Evolutionary conservation across 75 land plant species (phyloP).

Genomic region (Selaginella tamariscina): DNA sequence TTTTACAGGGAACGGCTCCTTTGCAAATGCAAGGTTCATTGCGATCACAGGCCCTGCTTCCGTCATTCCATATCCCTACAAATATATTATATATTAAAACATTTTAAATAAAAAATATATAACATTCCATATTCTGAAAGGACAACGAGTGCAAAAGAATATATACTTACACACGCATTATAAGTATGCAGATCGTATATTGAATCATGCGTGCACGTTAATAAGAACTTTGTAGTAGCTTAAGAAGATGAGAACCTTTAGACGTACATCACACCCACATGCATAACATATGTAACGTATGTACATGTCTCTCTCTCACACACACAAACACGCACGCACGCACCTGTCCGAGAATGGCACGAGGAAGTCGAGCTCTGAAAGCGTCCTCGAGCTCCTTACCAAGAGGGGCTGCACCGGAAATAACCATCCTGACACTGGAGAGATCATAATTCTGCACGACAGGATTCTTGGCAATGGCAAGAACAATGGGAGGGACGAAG

Average conservation of each 20-base stretch:
- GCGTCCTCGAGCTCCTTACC: constrained; percentile 68
- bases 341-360: constrained; percentile 69
- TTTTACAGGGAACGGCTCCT: constrained; percentile 33
- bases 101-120: too few relatives aligned
- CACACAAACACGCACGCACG: too few relatives aligned
- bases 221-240: too few relatives aligned
- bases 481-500: constrained; percentile 62
- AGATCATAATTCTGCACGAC: constrained; percentile 35
- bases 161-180: too few relatives aligned
- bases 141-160: too few relatives aligned
- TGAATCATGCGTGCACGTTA: too few relatives aligned
- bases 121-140: too few relatives aligned
- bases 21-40: constrained; percentile 32
- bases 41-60: constrained; percentile 12
- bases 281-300: neutral
- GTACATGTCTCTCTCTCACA: neutral
- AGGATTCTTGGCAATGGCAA: constrained; percentile 53
- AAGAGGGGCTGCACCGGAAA: constrained; percentile 75
- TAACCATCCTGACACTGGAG: constrained; percentile 43
- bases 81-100: too few relatives aligned
- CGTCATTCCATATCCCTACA: constrained; percentile 12
- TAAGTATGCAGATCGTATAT: too few relatives aligned
- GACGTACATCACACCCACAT: neutral
- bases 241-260: neutral
- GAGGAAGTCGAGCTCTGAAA: constrained; percentile 40